Evolutionary conservation across 345 rosid species (phyloP), one percentile per base, ranked within the genome.

Genomic region (Citrus unshiu): DNA sequence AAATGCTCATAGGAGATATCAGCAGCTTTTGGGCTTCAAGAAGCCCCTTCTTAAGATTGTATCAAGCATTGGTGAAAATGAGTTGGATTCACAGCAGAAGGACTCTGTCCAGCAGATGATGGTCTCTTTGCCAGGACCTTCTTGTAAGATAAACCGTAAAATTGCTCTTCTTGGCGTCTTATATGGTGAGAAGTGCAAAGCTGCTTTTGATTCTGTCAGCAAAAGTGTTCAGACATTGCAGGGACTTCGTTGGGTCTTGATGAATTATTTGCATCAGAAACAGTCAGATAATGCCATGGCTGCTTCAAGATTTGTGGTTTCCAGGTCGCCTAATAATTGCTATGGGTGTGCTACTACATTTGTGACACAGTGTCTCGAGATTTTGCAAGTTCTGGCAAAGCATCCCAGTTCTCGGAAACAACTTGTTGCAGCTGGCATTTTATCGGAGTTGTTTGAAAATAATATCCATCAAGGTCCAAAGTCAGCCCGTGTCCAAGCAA

Each of bases 41-140:
- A 96, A 96, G 85, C 98, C 99, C 39, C 95, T 96, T 84, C 89
- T 96, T 87, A 96, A 96, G 91, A 93, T 96, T 73, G 97, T 96
- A 49, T 94, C 98, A 39, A 96, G 98, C 89, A 91, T 96, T 83
- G 98, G 99, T 35, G 99, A 96, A 81, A 93, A 91, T 87, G 99
- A 96, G 86, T 91, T 96, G 94, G 99, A 96, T 84, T 93, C 98
- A 18, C 98, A 93, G 76, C 99, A 96, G 87, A 96, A 96, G 87
- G 99, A 96, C 86, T 86, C 95, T 83, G 97, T 96, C 82, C 99
- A 96, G 93, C 99, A 96, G 85, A 96, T 94, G 99, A 94, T 96
- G 98, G 97, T 91, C 22, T 94, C 99, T 84, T 86, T 96, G 80
- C 95, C 98, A 49, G 98, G 99, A 74, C 98, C 99, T 61, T 93